phyloP scores from a whole-genome alignment of 176 grass and related monocot species.

The Oryza nivara region DNA sequence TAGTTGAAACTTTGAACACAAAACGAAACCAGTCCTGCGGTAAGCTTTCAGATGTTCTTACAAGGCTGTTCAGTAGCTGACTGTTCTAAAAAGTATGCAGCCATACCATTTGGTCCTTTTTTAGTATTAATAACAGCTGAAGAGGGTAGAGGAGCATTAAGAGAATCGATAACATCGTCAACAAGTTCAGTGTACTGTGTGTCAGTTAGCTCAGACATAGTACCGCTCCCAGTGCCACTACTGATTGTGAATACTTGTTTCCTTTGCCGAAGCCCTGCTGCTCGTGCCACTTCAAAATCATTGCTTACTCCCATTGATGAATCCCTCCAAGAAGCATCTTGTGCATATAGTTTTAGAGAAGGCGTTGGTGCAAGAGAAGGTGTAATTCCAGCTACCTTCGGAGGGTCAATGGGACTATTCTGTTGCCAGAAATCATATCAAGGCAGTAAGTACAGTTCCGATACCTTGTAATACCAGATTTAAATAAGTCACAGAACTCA shows the following conservation, averaged over 20 bases:
- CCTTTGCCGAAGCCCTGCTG: not conserved
- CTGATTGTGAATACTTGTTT: conserved; percentile 16
- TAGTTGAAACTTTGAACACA: conserved; percentile 20
- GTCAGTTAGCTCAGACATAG: not conserved
- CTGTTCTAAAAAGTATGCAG: conserved; percentile 14
- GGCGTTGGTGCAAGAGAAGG: not conserved
- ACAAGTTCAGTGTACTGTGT: not conserved
- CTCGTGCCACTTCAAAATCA: conserved; percentile 7
- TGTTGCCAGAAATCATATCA: conserved; percentile 24
- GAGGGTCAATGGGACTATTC: not conserved
- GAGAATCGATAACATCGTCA: conserved; percentile 10
- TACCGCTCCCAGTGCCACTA: conserved; percentile 29
- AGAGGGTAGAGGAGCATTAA: not conserved
- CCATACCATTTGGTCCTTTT: not conserved
- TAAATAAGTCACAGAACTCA: not conserved
- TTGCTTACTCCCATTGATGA: not conserved
- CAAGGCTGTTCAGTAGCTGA: not conserved
- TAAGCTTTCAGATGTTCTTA: not conserved
- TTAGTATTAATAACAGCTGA: not conserved
- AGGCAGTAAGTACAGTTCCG: conserved; percentile 24
- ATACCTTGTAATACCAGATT: conserved; percentile 1
- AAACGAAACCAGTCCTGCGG: not conserved
- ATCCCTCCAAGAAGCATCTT: conserved; percentile 22
- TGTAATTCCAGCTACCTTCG: not conserved
- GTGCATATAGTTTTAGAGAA: conserved; percentile 15